Evolutionary conservation across 306 rosid genomes (phyloP), one percentile per base, ranked within the genome.

Genomic region (Datisca glomerata): DNA sequence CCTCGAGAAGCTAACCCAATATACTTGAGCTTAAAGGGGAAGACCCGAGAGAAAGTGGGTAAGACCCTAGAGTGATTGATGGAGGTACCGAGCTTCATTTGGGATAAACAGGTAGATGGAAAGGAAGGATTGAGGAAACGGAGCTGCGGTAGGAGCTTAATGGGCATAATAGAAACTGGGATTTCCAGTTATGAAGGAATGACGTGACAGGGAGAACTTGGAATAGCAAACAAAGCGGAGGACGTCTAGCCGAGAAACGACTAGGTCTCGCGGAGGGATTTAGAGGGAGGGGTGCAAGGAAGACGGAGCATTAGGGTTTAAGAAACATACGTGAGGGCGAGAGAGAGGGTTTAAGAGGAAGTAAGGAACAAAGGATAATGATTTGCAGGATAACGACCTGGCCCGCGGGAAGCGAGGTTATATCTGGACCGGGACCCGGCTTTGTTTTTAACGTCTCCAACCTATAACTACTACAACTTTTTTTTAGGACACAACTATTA

Each of bases 101-200:
- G 25, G 8, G 73, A 48, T 41, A 64, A 43, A 21, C 39, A 47
- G 48, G 64, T 23, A 3, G 12, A 41, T 18, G 56, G 74, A 39
- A 66, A 51, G 56, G 67, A 28, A n/a, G 53, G 57, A 24, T 62
- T 66, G 29, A 81, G 68, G 42, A 78, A 68, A 43, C 74, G 87
- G 14, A 83, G 38, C 7, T 75, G 89, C 8, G 87, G 78, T 3
- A 80, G 36, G 44, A 85, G 61, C 23, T 72, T 75, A 18, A 66
- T 22, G 50, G 76, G 86, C 81, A 80, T 83, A 2, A 39, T 41
- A 4, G 43, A 29, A 28, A 7, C 32, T 29, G 29, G 41, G 34
- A 25, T 24, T 37, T 34, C 27, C 33, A 20, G 24, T 15, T n/a
- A n/a, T n/a, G n/a, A n/a, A n/a, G n/a, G n/a, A n/a, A n/a, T n/a